Evolutionary conservation across 306 rosid species (phyloP), one percentile per base, ranked within the genome.

Genomic region (Castanopsis chinensis): DNA sequence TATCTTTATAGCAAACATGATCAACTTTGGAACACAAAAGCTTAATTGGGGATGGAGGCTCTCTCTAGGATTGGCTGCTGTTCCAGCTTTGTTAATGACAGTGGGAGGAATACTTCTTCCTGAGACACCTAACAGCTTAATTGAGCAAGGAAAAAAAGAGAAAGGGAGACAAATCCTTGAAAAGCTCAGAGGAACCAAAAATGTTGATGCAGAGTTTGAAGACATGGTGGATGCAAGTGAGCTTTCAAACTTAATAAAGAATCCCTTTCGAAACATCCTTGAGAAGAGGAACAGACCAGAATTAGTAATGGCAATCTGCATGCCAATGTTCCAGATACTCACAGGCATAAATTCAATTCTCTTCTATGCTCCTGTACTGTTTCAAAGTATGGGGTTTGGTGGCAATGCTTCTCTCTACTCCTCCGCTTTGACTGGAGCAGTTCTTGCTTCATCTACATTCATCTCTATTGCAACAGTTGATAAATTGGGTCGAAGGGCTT

Each of bases 1-100:
- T 41, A 90, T 94, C 72, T 94, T 94, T 78, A 87, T 88, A 49
- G 98, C 97, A 21, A 94, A 94, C 83, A 94, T 94, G 97, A 79
- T 92, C 63, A 94, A 92, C 80, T 94, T 35, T 70, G 98, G 97
- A 74, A 94, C 98, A 49, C 93, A 89, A 81, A 90, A 83, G 82
- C 88, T 92, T 18, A 82, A 58, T 32, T 92, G 97, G 98, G 98
- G 98, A 9, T 94, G 98, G 98, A 88, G 97, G 77, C 88, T 94
- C 76, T 94, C 98, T 45, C 75, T 94, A 1, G 97, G 97, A 61
- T 83, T 94, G 88, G 98, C 98, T 71, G 79, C 91, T 65, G 28
- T 82, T 20, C 97, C 97, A 21, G 98, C 98, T 28, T 32, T 80
- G 5, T 21, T 87, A 69, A 94, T 94, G 98, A 92, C 92, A 2